phyloP scores from a whole-genome alignment of 176 grass and related monocot genomes.

The Bonia amplexicaulis region DNA sequence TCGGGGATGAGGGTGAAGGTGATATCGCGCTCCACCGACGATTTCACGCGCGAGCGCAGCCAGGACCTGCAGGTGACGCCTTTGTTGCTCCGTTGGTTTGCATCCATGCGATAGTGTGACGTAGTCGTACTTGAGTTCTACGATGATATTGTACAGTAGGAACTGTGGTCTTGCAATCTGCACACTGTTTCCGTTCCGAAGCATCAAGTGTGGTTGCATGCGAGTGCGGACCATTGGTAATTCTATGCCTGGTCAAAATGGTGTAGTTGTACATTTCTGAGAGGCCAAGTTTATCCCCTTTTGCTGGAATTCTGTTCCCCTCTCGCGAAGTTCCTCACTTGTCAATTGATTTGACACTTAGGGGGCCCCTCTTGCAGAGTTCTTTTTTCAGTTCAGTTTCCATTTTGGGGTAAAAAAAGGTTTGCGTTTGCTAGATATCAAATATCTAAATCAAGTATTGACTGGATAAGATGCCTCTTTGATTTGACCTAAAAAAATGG shows the following conservation, averaged over 20 bases:
- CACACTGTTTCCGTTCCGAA: neutral
- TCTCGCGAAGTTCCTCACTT: neutral
- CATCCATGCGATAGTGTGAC: neutral
- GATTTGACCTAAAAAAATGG: neutral
- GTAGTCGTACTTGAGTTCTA: neutral
- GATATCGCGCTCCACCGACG: slow-evolving; percentile 81
- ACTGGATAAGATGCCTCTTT: neutral
- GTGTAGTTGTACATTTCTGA: neutral
- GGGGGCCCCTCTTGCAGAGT: neutral
- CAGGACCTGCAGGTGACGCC: slow-evolving; percentile 75
- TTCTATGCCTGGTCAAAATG: neutral
- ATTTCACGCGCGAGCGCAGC: slow-evolving; percentile 85
- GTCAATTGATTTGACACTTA: neutral
- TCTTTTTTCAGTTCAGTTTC: neutral
- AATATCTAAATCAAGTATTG: neutral
- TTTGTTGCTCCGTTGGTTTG: neutral
- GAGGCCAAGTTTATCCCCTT: neutral
- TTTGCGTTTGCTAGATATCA: neutral
- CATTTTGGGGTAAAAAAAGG: neutral
- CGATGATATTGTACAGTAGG: neutral
- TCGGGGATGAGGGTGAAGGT: slow-evolving; percentile 79
- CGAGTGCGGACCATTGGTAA: neutral
- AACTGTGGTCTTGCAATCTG: neutral
- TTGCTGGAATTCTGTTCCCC: neutral
- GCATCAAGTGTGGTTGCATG: neutral